These are phyloP conservation scores for Ochetophila trinervis DNA, from an alignment of 306 rosid species.

Conservation along the genomic window DNA sequence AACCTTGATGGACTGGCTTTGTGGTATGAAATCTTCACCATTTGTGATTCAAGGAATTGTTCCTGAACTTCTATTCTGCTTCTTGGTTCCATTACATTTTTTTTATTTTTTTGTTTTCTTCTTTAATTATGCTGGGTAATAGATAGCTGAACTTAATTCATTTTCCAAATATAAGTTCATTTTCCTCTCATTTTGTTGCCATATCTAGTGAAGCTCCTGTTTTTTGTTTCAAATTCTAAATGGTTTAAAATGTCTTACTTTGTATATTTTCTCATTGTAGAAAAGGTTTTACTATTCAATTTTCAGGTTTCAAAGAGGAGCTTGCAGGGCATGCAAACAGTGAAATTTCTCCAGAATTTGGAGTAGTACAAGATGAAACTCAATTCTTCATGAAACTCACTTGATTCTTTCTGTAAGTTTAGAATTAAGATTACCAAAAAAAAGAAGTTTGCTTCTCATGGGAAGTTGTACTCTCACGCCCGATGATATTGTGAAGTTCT, in stretches of 20 bases:
- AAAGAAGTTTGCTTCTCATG: neutral
- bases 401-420: neutral
- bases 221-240: neutral
- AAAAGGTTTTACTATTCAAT: slow-evolving; percentile 7
- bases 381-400: no score
- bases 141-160: no score
- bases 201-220: neutral
- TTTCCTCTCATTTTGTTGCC: neutral
- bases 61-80: slow-evolving; percentile 5
- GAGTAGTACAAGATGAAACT: slow-evolving; percentile 89
- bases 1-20: slow-evolving; percentile 75
- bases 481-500: neutral
- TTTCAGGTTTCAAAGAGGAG: slow-evolving; percentile 88
- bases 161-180: slow-evolving; percentile 3
- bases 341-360: slow-evolving; percentile 62
- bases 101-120: neutral
- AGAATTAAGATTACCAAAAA: no score
- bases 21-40: slow-evolving; percentile 41
- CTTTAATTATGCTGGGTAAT: neutral
- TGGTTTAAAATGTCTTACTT: no score
- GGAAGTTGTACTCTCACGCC: neutral
- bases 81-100: neutral
- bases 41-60: slow-evolving; percentile 3
- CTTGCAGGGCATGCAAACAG: slow-evolving; percentile 43
- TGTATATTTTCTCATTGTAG: no score